Percentiles rank a stretch among this genome's conserved stretches.
phyloP scores from a whole-genome alignment of 2,329 filamentous ascomycete genomes.

The Whalleya microplaca region DNA sequence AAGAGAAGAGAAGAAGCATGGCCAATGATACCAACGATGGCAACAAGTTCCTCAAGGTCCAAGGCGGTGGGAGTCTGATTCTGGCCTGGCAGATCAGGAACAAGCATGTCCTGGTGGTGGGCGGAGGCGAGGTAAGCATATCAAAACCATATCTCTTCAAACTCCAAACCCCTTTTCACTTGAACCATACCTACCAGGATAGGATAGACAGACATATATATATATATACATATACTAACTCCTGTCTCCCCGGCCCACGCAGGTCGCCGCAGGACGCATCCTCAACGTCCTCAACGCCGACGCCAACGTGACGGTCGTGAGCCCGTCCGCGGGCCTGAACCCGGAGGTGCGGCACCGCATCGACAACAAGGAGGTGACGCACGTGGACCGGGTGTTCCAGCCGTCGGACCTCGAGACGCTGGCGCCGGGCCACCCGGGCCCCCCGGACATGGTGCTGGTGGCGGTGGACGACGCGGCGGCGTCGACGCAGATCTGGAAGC shows the following conservation, averaged over 20 bases:
- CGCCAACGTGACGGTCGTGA: conserved; percentile 84
- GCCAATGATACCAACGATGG: conserved; percentile 28
- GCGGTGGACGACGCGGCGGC: conserved; percentile 92
- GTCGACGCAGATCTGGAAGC: conserved; percentile 89
- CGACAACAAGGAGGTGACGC: conserved; percentile 72
- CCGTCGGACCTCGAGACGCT: conserved; percentile 80
- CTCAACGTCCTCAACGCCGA: conserved; percentile 91
- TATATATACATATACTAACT: neutral
- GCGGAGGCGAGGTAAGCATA: conserved; percentile 82
- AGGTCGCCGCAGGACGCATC: conserved; percentile 96
- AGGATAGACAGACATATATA: too few relatives aligned
- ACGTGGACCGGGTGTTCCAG: conserved; percentile 83
- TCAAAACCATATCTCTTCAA: too few relatives aligned
- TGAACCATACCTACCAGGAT: too few relatives aligned
- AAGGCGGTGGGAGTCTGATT: conserved; percentile 91
- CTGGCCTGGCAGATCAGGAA: conserved; percentile 93
- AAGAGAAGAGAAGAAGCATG: conserved; percentile 13
- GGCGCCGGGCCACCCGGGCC: conserved; percentile 26
- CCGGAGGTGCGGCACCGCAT: conserved; percentile 86
- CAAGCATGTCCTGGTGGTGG: conserved; percentile 89
- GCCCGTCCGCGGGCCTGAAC: conserved; percentile 79
- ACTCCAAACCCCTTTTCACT: neutral
- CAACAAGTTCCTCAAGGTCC: conserved; percentile 71
- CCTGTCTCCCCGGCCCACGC: neutral
- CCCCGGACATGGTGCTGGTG: conserved; percentile 81